These are phyloP conservation scores for Myrmaecium sp. DNA, from an alignment of 2,329 filamentous ascomycete species.

Conservation along the genomic window DNA sequence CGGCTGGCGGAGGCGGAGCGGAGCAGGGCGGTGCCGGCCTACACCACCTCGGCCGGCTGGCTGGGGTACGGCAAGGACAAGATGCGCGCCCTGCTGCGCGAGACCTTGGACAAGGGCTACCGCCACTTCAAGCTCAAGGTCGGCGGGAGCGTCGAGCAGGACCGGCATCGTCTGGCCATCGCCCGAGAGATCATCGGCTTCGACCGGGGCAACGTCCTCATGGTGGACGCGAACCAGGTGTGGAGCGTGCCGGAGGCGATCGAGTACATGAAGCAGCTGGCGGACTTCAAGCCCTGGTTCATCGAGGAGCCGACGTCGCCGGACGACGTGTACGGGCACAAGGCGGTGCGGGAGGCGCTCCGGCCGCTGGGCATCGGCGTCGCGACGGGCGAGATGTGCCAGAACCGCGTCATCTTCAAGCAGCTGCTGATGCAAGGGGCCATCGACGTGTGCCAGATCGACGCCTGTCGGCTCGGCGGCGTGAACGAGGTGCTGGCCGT, in stretches of 20 bases:
- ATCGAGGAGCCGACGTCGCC: constrained; percentile 89
- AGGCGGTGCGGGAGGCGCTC: constrained; percentile 66
- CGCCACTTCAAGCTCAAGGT: constrained; percentile 86
- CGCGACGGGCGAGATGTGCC: constrained; percentile 87
- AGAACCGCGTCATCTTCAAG: constrained; percentile 90
- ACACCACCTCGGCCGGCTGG: constrained; percentile 84
- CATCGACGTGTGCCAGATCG: constrained; percentile 78
- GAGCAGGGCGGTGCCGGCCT: constrained; percentile 66
- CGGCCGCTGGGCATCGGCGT: constrained; percentile 61
- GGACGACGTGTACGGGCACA: constrained; percentile 80
- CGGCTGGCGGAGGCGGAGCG: constrained; percentile 58
- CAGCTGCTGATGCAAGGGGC: constrained; percentile 66
- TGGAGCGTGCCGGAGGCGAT: constrained; percentile 87
- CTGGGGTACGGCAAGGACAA: constrained; percentile 80
- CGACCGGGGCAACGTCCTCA: constrained; percentile 67
- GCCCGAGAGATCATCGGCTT: constrained; percentile 68
- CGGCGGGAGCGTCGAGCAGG: constrained; percentile 53
- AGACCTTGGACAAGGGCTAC: constrained; percentile 64
- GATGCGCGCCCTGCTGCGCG: constrained; percentile 56
- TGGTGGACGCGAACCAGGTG: constrained; percentile 87
- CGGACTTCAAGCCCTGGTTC: constrained; percentile 79
- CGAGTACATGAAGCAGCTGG: constrained; percentile 66
- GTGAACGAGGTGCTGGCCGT: constrained; percentile 90
- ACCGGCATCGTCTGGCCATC: constrained; percentile 53
- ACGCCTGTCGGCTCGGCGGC: constrained; percentile 76